phyloP scores from a whole-genome alignment of 768 basidiomycete species.

The Mycena rosella region DNA sequence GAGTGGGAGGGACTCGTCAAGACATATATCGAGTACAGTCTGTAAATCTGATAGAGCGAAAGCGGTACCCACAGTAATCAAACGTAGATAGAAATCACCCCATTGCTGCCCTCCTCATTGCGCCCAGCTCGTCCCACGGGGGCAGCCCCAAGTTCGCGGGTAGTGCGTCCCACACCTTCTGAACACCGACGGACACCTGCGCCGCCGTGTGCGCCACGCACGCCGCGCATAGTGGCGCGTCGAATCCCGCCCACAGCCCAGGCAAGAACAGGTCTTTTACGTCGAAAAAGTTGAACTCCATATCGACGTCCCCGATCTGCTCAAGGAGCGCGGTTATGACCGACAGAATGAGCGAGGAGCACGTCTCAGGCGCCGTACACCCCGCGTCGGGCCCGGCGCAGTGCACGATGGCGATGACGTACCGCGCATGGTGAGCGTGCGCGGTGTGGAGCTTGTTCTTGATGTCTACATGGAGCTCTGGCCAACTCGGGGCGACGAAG shows the following conservation, averaged over 20 bases:
- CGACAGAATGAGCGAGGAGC: not conserved
- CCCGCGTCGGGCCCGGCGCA: not conserved
- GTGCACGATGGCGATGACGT: constrained; percentile 14
- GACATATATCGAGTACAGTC: too few relatives aligned
- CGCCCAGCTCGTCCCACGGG: constrained; percentile 13
- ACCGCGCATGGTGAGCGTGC: constrained; percentile 13
- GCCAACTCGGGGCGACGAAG: not conserved
- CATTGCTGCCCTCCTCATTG: not conserved
- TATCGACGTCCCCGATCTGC: constrained; percentile 1
- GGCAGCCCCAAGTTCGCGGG: constrained; percentile 5
- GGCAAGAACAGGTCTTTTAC: constrained; percentile 23
- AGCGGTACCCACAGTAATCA: too few relatives aligned
- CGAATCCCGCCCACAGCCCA: not conserved
- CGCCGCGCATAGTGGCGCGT: constrained; percentile 6
- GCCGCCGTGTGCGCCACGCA: not conserved
- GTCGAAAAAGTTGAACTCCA: constrained; percentile 25
- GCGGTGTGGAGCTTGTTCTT: not conserved
- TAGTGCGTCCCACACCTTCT: constrained; percentile 18
- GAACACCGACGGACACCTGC: not conserved
- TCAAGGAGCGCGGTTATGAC: constrained; percentile 11
- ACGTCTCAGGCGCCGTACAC: constrained; percentile 1
- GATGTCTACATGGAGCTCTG: not conserved
- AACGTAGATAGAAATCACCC: too few relatives aligned
- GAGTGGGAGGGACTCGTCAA: too few relatives aligned
- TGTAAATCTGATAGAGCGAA: too few relatives aligned